Base-by-base conservation (phyloP, 108 stramenopile genomes). In the Cyclotella choctawhatcheeana region DNA sequence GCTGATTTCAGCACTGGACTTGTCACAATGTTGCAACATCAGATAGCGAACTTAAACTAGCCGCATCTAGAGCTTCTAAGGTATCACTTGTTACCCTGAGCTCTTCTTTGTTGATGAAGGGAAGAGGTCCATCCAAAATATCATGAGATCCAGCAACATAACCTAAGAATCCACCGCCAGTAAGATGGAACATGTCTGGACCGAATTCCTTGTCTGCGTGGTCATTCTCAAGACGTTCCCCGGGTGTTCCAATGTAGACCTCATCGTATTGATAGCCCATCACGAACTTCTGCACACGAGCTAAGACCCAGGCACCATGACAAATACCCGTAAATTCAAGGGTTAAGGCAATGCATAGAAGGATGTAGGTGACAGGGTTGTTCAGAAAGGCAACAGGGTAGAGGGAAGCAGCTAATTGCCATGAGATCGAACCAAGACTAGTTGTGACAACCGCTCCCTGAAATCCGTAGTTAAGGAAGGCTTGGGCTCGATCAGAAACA, bases 401-500 rank as follows among this genome's bases (percentile, higher is more conserved):
- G 34, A 78, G 80, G 40, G 82, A 81, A 6, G 91, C 91, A 30
- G 87, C 84, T 59, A 87, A 74, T 73, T 85, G 88, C 92, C 92
- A 93, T 0, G 77, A 58, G 58, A 93, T 87, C 58, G 88, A 93
- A 24, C 79, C 92, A 48, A 90, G 58, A 58, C 89, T 89, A 43
- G 92, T 93, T 20, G 89, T 88, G 47, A 88, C 88, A 68, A 93
- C 65, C 33, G 92, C 92, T n/a, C 89, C 92, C 21, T 89, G 79
- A 61, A 93, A 81, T 48, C 92, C 92, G 37, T 76, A 84, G 84
- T 93, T 87, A 82, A 93, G 83, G 79, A 93, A 84, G 30, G 80
- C 64, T 55, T 93, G 92, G 64, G 88, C 64, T 29, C 68, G 22
- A 53, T 88, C 80, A 31, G 79, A 79, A 6, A 90, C 84, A 26